These are phyloP conservation scores for Zasmidium cellare DNA, from an alignment of 2,329 filamentous ascomycete genomes.

Conservation along the genomic window DNA sequence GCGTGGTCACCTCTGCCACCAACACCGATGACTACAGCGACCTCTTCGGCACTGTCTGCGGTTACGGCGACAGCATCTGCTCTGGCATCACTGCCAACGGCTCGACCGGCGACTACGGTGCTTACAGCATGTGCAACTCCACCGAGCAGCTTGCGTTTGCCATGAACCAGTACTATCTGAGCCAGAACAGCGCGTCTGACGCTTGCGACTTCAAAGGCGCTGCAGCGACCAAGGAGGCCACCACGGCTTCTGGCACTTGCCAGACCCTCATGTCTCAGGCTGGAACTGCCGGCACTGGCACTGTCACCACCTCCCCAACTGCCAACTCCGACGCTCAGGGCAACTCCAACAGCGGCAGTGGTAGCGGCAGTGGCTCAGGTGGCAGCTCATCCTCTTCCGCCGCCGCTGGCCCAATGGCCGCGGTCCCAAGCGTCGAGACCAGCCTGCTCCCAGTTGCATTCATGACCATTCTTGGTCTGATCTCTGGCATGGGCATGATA, in stretches of 20 bases:
- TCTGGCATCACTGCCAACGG: conserved; percentile 68
- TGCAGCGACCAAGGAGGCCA: conserved; percentile 56
- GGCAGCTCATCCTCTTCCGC: conserved; percentile 20
- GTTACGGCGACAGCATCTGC: conserved; percentile 57
- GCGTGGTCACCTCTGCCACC: conserved; percentile 63
- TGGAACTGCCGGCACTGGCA: conserved; percentile 60
- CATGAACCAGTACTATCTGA: conserved; percentile 70
- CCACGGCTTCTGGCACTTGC: conserved; percentile 56
- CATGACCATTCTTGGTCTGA: conserved; percentile 25
- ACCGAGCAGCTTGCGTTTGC: conserved; percentile 72
- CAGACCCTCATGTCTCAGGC: conserved; percentile 61
- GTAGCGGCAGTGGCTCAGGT: conserved; percentile 20
- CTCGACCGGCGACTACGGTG: conserved; percentile 68
- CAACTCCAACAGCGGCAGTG: conserved; percentile 24
- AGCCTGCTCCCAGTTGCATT: conserved; percentile 29
- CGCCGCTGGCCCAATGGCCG: conserved; percentile 22
- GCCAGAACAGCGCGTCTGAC: conserved; percentile 50
- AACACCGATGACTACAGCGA: conserved; percentile 60
- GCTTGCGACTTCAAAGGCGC: conserved; percentile 73
- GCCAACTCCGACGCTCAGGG: conserved; percentile 37
- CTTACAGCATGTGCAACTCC: conserved; percentile 74
- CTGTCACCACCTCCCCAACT: conserved; percentile 51
- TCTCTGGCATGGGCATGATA: conserved; percentile 36
- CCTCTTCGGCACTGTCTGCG: conserved; percentile 76
- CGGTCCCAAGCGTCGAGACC: conserved; percentile 19